Base-by-base conservation (phyloP, 768 basidiomycete genomes). In the Coprinopsis sp. region DNA sequence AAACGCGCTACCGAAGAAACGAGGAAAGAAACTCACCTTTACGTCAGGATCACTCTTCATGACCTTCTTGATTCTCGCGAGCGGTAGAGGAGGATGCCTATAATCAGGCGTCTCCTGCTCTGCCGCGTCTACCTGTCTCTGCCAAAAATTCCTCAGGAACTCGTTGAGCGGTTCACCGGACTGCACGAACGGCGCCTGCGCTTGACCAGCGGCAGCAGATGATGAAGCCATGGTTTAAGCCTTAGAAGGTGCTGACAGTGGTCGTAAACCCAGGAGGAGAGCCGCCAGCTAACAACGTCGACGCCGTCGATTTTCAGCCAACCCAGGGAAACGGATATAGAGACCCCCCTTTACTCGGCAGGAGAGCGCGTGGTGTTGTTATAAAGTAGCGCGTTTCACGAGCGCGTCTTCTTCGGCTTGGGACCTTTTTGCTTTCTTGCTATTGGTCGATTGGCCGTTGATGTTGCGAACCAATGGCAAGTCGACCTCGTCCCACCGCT, bases 41-140 rank as follows among this genome's bases (percentile, higher is more conserved):
- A 97, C 91, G 57, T 94, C 91, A 3, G 91, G 90, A 69, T 93
- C 92, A 64, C 87, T 94, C 75, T 98, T 97, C 91, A 97, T 96
- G 47, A 97, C 95, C 65, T 97, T 98, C 75, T 97, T 98, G 58
- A 98, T 96, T 62, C 96, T 73, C 14, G 96, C 96, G 24, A 99
- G 71, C 3, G 95, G 95, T 10, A 98, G 71, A 5, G 89, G 84
- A 1, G 89, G 90, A 59, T 93, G 90, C 44, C 87, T 72, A 54
- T 88, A 90, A 65, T 94, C 92, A 21, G 87, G 87, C 0, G 82
- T 87, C 58, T 93, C 92, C 56, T 84, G 79, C 63, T 96, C 93
- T 0, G 91, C 90, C 5, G 79, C 73, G 62, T 90, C 83, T 49
- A 93, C 79, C 61, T 93, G 91, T 33, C 89, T 68, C 58, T 90